phyloP scores from a whole-genome alignment of 2,329 filamentous ascomycete species.

The Rhytidhysteron rufulum region DNA sequence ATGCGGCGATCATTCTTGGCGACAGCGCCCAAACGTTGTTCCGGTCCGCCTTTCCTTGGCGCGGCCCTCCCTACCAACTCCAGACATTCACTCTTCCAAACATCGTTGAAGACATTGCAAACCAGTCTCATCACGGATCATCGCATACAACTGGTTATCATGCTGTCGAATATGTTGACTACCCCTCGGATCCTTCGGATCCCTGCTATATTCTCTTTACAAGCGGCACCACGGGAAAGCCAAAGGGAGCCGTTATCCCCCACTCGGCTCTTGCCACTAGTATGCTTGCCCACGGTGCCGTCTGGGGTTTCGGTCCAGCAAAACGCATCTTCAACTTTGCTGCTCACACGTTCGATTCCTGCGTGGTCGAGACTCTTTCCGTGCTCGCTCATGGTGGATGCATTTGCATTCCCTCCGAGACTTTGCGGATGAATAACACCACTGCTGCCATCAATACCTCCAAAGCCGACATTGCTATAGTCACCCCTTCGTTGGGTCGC shows the following conservation, averaged over 20 bases:
- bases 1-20: neutral
- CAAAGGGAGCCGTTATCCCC: slow-evolving; percentile 58
- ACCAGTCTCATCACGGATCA: too few species aligned
- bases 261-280: slow-evolving; percentile 53
- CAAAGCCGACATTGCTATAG: slow-evolving; percentile 3
- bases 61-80: too few species aligned
- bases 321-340: slow-evolving; percentile 7
- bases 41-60: too few species aligned
- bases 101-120: neutral
- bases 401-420: slow-evolving; percentile 23
- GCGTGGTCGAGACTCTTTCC: slow-evolving; percentile 5
- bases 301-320: slow-evolving; percentile 39
- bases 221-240: slow-evolving; percentile 50
- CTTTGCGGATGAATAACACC: slow-evolving; percentile 39
- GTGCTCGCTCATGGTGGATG: slow-evolving; percentile 3
- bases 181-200: neutral
- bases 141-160: too few species aligned
- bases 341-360: slow-evolving; percentile 7
- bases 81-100: neutral
- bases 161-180: neutral
- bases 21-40: too few species aligned
- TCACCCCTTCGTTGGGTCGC: slow-evolving; percentile 13
- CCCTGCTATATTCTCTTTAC: slow-evolving; percentile 48
- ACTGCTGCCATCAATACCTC: slow-evolving; percentile 13
- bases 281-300: slow-evolving; percentile 3